These are phyloP conservation scores for Geosmithia flava DNA, from an alignment of 2,329 filamentous ascomycete genomes.

Conservation along the genomic window DNA sequence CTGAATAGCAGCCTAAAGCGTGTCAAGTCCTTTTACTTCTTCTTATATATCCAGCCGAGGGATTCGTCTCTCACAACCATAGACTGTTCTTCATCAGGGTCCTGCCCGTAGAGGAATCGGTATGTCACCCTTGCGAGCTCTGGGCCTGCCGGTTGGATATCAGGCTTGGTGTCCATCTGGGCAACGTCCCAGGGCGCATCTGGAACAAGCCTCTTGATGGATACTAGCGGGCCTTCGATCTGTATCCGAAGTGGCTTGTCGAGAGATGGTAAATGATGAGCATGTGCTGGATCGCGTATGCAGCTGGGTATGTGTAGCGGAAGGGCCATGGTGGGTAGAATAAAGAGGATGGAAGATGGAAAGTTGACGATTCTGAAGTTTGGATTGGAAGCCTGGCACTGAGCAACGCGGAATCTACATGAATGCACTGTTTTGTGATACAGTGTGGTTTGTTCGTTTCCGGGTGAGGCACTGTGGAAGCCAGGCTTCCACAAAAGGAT, in stretches of 20 bases:
- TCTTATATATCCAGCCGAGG: conserved; percentile 4
- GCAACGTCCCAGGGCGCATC: conserved; percentile 2
- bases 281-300: conserved; percentile 1
- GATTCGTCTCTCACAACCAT: conserved; percentile 2
- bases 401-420: too few species aligned
- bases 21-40: too few species aligned
- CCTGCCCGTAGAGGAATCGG: neutral
- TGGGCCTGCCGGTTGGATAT: neutral
- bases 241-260: conserved; percentile 3
- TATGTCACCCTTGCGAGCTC: conserved; percentile 1
- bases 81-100: neutral
- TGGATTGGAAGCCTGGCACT: too few species aligned
- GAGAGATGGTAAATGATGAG: conserved; percentile 2
- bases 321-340: conserved; percentile 1
- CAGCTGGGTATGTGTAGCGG: conserved; percentile 2
- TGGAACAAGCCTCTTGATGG: conserved; percentile 2
- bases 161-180: neutral
- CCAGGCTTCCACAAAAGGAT: too few species aligned
- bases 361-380: too few species aligned
- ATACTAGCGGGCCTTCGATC: conserved; percentile 3
- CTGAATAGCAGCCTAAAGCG: neutral
- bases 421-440: too few species aligned
- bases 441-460: too few species aligned
- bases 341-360: too few species aligned
- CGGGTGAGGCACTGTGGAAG: too few species aligned